Base-by-base conservation (phyloP, 805 yeast genomes). In the Saccharomyces cerevisiae region DNA sequence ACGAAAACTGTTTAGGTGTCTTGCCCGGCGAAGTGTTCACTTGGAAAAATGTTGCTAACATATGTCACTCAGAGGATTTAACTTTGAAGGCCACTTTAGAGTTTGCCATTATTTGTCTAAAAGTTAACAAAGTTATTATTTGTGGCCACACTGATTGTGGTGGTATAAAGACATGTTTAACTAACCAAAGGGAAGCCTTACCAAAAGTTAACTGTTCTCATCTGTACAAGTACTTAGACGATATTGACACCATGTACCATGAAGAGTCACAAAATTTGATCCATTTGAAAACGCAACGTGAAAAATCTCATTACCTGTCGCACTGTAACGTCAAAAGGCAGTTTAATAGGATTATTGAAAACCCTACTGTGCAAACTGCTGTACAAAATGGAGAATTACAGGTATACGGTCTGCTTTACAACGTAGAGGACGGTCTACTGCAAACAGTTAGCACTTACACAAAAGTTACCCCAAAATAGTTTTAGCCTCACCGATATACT, bases 131-230 rank as follows among this genome's bases (percentile, higher is more conserved):
- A 66, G 82, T 91, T 51, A 78, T 91, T 53, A 86, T 91, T 5
- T 88, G 96, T 71, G 98, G 97, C 3, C 98, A 91, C 72, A 86
- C 94, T 31, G 96, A 89, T 70, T 91, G 98, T 76, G 97, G 96
- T 50, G 97, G 97, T 30, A 82, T 89, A 51, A 82, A 87, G 82
- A 89, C 96, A 24, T 82, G 90, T 8, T 72, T 91, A 49, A 77
- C 84, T 2, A 76, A 80, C 55, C 80, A 82, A 62, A 57, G 67
- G 32, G 58, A 61, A 27, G 55, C 60, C 4, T 51, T 66, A 28
- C 52, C 48, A 75, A 84, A 32, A 90, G 90, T 32, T 83, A 80
- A 80, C 10, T 70, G 73, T 59, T 49, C 61, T 1, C 67, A 71
- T 52, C 57, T 74, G 36, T 61, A 63, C 54, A 55, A 64, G 30